These are phyloP conservation scores for Termitomyces eurrhizus DNA, from an alignment of 768 basidiomycete species.

Conservation along the genomic window DNA sequence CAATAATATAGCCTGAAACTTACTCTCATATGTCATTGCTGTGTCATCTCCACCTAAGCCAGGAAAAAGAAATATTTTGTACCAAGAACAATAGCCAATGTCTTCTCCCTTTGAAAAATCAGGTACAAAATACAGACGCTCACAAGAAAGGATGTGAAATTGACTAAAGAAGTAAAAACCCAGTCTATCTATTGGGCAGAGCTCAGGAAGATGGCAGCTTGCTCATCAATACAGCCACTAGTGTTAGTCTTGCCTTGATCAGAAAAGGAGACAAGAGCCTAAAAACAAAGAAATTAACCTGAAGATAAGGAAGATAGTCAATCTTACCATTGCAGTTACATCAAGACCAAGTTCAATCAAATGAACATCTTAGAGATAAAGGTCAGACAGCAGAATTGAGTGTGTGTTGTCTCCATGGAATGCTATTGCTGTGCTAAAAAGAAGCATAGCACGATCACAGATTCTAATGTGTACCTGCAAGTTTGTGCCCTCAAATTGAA, in stretches of 20 bases:
- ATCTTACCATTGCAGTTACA: neutral
- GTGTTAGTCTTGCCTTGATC: slow-evolving; percentile 1
- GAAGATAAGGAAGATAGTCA: no score
- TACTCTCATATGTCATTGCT: no score
- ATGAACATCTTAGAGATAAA: slow-evolving; percentile 11
- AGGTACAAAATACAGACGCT: neutral
- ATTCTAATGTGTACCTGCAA: no score
- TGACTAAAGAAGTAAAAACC: neutral
- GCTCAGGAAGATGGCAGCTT: neutral
- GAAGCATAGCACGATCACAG: no score
- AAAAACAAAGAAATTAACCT: neutral
- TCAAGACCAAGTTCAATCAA: neutral
- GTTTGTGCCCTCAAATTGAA: no score
- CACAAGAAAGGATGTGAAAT: neutral
- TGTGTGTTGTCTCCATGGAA: slow-evolving; percentile 27
- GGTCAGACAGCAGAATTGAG: slow-evolving; percentile 21
- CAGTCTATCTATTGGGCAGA: neutral
- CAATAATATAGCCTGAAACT: no score
- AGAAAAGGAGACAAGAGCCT: neutral
- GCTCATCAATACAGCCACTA: neutral
- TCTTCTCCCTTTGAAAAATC: neutral
- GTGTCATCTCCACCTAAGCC: neutral
- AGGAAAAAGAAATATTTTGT: neutral
- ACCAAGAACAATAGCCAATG: neutral
- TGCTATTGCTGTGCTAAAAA: no score